phyloP scores from a whole-genome alignment of 2,329 filamentous ascomycete species.

The Domatiomyces globalis region DNA sequence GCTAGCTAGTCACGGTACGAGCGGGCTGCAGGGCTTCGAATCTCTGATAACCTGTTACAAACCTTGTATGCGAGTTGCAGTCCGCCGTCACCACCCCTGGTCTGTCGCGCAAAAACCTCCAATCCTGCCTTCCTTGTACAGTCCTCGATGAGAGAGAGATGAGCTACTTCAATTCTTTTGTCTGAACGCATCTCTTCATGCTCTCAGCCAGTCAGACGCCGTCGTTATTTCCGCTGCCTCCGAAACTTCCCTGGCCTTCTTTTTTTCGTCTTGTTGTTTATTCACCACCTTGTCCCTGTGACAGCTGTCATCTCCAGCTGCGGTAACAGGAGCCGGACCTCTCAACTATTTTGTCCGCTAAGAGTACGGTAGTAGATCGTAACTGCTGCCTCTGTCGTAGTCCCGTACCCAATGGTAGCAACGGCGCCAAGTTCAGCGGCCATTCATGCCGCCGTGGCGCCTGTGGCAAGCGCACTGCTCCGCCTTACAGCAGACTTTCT shows the following conservation, averaged over 20 bases:
- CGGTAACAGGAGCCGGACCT: no score
- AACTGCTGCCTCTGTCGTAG: no score
- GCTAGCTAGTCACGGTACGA: background rate
- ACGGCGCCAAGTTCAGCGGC: no score
- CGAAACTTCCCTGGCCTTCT: background rate
- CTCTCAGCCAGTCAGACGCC: background rate
- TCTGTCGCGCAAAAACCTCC: background rate
- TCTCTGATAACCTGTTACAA: background rate
- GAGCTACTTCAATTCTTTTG: background rate
- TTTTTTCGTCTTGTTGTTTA: background rate
- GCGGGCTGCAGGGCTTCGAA: background rate
- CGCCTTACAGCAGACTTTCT: background rate
- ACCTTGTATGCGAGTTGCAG: background rate
- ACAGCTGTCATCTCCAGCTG: no score
- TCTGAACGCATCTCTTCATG: background rate
- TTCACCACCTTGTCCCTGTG: no score
- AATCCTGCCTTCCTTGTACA: background rate
- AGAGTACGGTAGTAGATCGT: no score
- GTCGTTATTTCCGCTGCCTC: background rate
- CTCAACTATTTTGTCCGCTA: no score
- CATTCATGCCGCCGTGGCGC: no score
- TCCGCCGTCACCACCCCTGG: background rate
- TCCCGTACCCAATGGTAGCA: no score
- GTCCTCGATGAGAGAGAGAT: background rate
- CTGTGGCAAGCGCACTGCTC: background rate